phyloP scores from a whole-genome alignment of 139 green algal species.

The Closterium sp. region DNA sequence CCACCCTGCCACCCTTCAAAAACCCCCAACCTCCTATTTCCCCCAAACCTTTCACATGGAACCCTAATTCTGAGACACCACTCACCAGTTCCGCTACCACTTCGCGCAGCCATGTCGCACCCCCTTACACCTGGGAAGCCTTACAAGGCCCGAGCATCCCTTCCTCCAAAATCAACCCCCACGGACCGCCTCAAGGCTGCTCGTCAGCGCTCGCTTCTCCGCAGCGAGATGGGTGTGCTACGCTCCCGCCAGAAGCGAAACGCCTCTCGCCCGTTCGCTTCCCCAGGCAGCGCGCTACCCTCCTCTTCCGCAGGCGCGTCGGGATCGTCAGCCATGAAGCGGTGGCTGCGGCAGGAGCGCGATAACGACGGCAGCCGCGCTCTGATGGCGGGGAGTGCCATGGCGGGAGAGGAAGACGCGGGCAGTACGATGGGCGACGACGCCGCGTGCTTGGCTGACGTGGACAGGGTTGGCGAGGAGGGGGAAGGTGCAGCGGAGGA shows the following conservation, averaged over 20 bases:
- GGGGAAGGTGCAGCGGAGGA: neutral
- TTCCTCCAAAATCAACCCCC: neutral
- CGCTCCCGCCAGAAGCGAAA: neutral
- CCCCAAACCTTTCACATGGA: neutral
- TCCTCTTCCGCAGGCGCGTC: neutral
- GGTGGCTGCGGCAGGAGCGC: neutral
- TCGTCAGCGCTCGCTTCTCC: neutral
- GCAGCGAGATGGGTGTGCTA: neutral
- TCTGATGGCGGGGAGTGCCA: neutral
- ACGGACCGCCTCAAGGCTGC: neutral
- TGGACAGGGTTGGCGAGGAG: neutral
- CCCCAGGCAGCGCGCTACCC: neutral
- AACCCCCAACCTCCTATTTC: neutral
- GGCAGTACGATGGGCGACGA: neutral
- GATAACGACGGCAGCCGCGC: neutral
- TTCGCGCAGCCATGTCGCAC: neutral
- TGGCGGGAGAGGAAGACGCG: neutral
- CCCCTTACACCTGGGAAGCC: neutral
- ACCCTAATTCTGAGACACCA: neutral
- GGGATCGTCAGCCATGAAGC: neutral
- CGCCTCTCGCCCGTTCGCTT: neutral
- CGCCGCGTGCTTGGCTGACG: neutral
- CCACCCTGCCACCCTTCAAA: no score
- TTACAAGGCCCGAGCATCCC: neutral
- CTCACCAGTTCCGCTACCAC: neutral